Evolutionary conservation across 306 rosid species (phyloP), one percentile per base, ranked within the genome.

Genomic region (Adenanthera pavonina): DNA sequence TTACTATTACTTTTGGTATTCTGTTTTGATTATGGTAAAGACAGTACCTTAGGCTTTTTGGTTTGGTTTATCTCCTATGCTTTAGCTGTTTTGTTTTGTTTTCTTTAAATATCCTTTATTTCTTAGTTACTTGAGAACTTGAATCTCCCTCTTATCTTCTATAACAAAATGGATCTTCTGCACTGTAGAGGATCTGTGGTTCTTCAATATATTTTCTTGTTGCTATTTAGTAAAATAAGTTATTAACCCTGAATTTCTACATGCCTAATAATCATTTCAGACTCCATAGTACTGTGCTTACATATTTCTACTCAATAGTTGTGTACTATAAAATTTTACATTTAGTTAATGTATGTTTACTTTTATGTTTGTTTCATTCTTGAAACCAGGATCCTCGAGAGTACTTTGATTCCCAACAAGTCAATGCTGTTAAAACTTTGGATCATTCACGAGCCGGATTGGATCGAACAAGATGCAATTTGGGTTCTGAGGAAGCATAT

Each of bases 331-430:
- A 47, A 65, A 44, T 49, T 53, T 52, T 77, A 16, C 15, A 49
- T 38, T 64, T 75, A 53, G 78, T 64, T 71, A 70, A 17, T 48
- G 38, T 7, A 25, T 47, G 40, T 44, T 81, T 54, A 80, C 73
- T 72, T 74, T 64, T 59, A 78, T 74, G 77, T 78, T 64, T 67
- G 73, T 78, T 75, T 81, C 56, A 38, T 73, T 72, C 72, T 54
- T 53, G 69, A 69, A 69, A 75, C 74, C 88, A 95, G 99, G 99
- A 95, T 83, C 99, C 99, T 65, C 98, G 98, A 72, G 99, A 95
- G 80, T 95, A 95, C 84, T 93, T 93, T 87, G 99, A 95, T 81
- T 89, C 91, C 33, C 99, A 95, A 84, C 95, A 92, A 92, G 99
- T 78, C 53, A 95, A 90, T 89, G 99, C 97, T 25, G 86, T 93